These are phyloP conservation scores for Paspalum notatum DNA, from an alignment of 176 grass and related monocot species.

Conservation along the genomic window DNA sequence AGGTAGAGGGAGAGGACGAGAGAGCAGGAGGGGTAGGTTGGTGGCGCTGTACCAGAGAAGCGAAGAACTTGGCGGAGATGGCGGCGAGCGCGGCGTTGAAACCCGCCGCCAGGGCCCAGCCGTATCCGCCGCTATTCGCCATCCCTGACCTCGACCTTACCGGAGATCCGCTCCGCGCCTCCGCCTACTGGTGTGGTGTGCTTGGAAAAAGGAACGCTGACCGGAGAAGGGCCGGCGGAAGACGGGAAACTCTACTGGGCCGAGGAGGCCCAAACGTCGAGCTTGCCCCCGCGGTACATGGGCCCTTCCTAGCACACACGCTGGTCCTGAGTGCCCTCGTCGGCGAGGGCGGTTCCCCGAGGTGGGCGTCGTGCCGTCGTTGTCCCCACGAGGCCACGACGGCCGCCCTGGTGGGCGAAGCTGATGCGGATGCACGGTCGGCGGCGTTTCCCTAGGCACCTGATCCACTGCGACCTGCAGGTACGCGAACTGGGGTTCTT, in stretches of 20 bases:
- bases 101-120: conserved; percentile 73
- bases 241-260: not conserved
- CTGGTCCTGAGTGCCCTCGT: too few relatives aligned
- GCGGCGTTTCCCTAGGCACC: too few relatives aligned
- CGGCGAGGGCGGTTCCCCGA: too few relatives aligned
- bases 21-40: not conserved
- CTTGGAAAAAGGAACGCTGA: not conserved
- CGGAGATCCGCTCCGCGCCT: conserved; percentile 43
- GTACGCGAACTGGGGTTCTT: too few relatives aligned
- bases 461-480: too few relatives aligned
- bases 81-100: conserved; percentile 82
- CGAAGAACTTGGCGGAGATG: conserved; percentile 81
- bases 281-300: not conserved
- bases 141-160: conserved; percentile 26
- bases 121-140: conserved; percentile 57
- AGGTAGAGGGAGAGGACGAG: not conserved
- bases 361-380: too few relatives aligned
- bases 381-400: too few relatives aligned
- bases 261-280: not conserved
- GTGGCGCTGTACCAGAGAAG: conserved; percentile 49
- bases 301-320: not conserved
- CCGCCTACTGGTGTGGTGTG: not conserved
- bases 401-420: too few relatives aligned
- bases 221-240: not conserved
- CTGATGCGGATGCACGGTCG: too few relatives aligned